Percentiles rank a stretch among this genome's conserved stretches.
Conservation (phyloP, 2,329 filamentous ascomycete species). For the Cercospora berteroae region DNA sequence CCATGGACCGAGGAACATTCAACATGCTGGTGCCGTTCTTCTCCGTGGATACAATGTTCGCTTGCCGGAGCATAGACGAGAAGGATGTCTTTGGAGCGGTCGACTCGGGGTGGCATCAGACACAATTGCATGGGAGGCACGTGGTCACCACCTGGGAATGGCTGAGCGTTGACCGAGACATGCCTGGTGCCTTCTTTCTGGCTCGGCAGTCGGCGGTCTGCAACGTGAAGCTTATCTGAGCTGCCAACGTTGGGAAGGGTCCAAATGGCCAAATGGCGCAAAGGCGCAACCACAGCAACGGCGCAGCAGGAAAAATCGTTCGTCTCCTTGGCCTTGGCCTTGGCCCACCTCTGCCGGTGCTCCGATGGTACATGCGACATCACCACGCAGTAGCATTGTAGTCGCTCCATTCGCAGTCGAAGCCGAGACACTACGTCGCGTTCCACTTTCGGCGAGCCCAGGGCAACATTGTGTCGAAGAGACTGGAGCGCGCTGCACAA, state of each 20-base stretch:
- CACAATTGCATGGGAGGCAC: not conserved
- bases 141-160: not conserved
- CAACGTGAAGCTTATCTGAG: not conserved
- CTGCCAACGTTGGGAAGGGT: not conserved
- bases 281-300: too few relatives aligned
- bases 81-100: too few relatives aligned
- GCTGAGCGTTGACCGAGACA: not conserved
- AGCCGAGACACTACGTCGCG: not conserved
- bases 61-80: not conserved
- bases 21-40: not conserved
- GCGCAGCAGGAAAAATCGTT: not conserved
- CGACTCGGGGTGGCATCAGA: not conserved
- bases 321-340: not conserved
- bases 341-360: not conserved
- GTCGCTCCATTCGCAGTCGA: not conserved
- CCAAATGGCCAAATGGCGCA: too few relatives aligned
- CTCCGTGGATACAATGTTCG: not conserved
- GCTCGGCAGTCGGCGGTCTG: slow-evolving; percentile 2
- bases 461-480: not conserved
- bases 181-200: not conserved
- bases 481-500: not conserved
- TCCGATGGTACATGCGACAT: not conserved
- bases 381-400: not conserved
- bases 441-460: not conserved
- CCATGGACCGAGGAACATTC: slow-evolving; percentile 11